Evolutionary conservation across 495 filamentous ascomycete genomes (phyloP), one percentile per base, ranked within the genome.

Genomic region (Glonium stellatum): DNA sequence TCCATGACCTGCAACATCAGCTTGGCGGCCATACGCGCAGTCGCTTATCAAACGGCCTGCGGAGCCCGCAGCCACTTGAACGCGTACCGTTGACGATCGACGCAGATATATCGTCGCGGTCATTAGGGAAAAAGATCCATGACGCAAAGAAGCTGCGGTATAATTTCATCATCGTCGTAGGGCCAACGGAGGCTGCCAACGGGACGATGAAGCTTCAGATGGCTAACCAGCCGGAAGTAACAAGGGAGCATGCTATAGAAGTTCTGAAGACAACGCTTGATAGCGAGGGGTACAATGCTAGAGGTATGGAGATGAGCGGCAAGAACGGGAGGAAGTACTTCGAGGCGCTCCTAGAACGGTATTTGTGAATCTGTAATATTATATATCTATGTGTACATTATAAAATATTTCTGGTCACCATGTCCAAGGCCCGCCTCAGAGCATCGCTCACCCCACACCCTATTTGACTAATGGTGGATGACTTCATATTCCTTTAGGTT

Each of bases 81-180:
- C 41, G 64, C 76, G 64, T 69, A 71, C 53, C 59, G 71, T 66
- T 92, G 54, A 72, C 78, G 27, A 79, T 96, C 54, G 89, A 95
- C 66, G 67, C 89, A 23, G 91, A 97, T 60, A 78, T 76, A 59
- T 84, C 81, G 58, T 72, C 74, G 13, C 78, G 84, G 54, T 77
- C 80, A 0, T 66, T 96, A 27, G 68, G 73, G 1, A 83, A 83
- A 71, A 96, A 95, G 74, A 76, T 90, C 50, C 75, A 77, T 11
- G 80, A 85, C 57, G 91, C 91, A 6, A 90, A 84, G 63, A 73
- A 72, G 53, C 87, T 85, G 74, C 82, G 84, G 34, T 95, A 92
- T 64, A 86, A 85, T 52, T 68, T 89, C 50, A 83, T 95, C 53
- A 79, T 88, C 47, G 83, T 91, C 22, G 75, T 93, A 10, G 92